A percentile compares a stretch with the other conserved stretches of the same genome.
phyloP scores from a whole-genome alignment of 108 stramenopile species.

The Cyclostephanos tholiformis region DNA sequence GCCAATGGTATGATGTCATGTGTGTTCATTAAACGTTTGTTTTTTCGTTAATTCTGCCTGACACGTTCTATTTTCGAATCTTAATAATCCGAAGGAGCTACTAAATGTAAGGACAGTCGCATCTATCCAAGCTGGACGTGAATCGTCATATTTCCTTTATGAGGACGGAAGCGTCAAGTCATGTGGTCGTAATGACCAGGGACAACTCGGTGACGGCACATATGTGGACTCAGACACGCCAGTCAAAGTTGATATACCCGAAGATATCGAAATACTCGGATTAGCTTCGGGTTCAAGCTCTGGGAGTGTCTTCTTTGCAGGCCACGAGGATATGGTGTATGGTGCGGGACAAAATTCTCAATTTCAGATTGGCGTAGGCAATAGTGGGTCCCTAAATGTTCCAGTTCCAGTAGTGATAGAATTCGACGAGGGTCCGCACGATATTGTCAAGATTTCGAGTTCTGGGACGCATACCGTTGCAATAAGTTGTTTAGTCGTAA shows the following conservation, averaged over 20 bases:
- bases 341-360: conserved; percentile 22
- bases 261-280: not conserved
- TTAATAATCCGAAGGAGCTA: not conserved
- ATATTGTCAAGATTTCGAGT: conserved; percentile 24
- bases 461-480: conserved; percentile 25
- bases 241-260: conserved; percentile 21
- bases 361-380: conserved; percentile 21
- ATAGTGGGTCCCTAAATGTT: not conserved
- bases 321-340: conserved; percentile 9
- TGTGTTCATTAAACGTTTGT: not conserved
- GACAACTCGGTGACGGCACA: conserved; percentile 35
- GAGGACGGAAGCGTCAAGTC: conserved; percentile 16
- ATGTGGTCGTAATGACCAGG: conserved; percentile 35
- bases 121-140: conserved; percentile 23
- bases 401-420: conserved; percentile 14
- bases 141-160: conserved; percentile 29
- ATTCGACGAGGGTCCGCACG: not conserved
- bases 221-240: conserved; percentile 15
- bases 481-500: conserved; percentile 8
- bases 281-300: conserved; percentile 19
- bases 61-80: not conserved
- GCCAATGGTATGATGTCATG: not conserved
- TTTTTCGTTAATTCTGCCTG: not conserved
- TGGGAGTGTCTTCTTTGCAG: conserved; percentile 27
- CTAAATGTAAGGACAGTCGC: conserved; percentile 5